A percentile compares a stretch with the other conserved stretches of the same genome.
phyloP scores from a whole-genome alignment of 305 asterid genomes.

The Rubia peregrina region DNA sequence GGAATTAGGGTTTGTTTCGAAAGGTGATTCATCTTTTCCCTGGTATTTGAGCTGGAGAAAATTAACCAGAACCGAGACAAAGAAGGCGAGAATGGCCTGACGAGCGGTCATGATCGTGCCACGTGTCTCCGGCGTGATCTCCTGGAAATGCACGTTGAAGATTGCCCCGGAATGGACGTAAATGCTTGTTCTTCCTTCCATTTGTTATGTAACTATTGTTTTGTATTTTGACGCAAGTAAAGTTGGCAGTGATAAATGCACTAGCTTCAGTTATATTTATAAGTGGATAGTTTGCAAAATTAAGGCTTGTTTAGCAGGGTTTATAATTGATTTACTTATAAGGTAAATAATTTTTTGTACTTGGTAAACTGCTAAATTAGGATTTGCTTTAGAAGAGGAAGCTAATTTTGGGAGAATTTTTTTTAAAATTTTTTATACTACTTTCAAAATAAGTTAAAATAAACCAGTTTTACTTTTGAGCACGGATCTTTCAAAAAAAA shows the following conservation, averaged over 20 bases:
- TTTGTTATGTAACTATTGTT: neutral
- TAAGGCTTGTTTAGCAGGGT: no score
- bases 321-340: no score
- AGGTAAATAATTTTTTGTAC: no score
- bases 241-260: no score
- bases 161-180: neutral
- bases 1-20: slow-evolving; percentile 11
- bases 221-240: neutral
- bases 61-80: neutral
- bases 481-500: no score
- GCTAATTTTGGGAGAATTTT: no score
- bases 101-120: neutral
- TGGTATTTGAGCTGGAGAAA: slow-evolving; percentile 4
- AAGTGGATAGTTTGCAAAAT: no score
- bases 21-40: slow-evolving; percentile 12
- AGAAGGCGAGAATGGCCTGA: neutral
- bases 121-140: neutral
- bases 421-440: no score
- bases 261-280: neutral
- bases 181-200: neutral
- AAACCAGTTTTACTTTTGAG: no score
- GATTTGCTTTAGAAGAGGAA: no score
- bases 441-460: no score
- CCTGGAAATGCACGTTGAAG: neutral
- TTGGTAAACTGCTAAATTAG: no score